phyloP scores from a whole-genome alignment of 306 rosid species.

The Glycyrrhiza uralensis region DNA sequence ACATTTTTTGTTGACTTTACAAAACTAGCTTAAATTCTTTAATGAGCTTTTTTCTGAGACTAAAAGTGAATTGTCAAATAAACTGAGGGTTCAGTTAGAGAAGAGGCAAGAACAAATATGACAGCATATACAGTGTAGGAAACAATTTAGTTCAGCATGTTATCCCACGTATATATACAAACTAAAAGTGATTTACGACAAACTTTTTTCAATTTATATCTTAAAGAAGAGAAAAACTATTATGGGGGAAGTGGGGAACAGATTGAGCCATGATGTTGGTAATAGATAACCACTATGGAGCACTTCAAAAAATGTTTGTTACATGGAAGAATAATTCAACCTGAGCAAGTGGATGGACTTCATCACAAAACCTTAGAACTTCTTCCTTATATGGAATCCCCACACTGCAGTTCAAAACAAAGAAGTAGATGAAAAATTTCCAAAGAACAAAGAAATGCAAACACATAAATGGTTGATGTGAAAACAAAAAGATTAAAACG shows the following conservation, averaged over 20 bases:
- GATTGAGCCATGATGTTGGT: background rate
- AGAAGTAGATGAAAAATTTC: background rate
- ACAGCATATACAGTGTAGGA: background rate
- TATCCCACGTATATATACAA: background rate
- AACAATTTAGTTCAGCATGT: background rate
- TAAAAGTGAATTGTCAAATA: background rate
- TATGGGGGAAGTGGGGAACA: background rate
- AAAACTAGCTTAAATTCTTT: background rate
- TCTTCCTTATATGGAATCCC: conserved; percentile 58
- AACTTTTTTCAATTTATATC: background rate
- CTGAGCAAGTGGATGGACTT: conserved; percentile 48
- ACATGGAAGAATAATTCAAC: conserved; percentile 12
- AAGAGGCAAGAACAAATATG: background rate
- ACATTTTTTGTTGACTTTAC: background rate
- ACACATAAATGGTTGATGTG: too few species aligned
- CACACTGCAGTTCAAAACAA: conserved; percentile 32
- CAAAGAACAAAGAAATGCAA: too few species aligned
- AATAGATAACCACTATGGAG: background rate
- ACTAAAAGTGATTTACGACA: background rate
- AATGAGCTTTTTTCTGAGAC: background rate
- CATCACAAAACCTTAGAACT: conserved; percentile 38
- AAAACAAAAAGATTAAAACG: background rate
- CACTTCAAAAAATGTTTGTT: background rate
- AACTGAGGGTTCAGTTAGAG: background rate
- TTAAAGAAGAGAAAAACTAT: background rate